These are phyloP conservation scores for Clonostachys chloroleuca DNA, from an alignment of 2,329 filamentous ascomycete species.

Conservation along the genomic window DNA sequence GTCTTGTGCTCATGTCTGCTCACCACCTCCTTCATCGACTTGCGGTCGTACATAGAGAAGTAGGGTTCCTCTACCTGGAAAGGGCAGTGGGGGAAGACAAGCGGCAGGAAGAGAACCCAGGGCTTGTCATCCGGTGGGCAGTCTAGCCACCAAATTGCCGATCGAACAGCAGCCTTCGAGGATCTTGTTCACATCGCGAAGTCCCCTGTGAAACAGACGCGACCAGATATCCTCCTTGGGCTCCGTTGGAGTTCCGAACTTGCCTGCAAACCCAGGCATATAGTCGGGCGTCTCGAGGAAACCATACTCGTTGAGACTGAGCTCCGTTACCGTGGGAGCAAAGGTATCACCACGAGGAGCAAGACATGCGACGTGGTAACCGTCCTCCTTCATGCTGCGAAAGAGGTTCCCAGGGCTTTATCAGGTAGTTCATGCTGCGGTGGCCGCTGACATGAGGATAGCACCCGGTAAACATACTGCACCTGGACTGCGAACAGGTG, in stretches of 20 bases:
- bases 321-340: slow-evolving; percentile 33
- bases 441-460: slow-evolving; percentile 41
- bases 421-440: slow-evolving; percentile 36
- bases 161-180: slow-evolving; percentile 33
- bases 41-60: slow-evolving; percentile 38
- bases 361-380: slow-evolving; percentile 41
- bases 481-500: slow-evolving; percentile 39
- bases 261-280: slow-evolving; percentile 18
- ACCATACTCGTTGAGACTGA: slow-evolving; percentile 37
- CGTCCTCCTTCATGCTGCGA: slow-evolving; percentile 31
- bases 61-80: slow-evolving; percentile 42
- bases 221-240: slow-evolving; percentile 28
- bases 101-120: slow-evolving; percentile 35
- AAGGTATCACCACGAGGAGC: slow-evolving; percentile 35
- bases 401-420: slow-evolving; percentile 44
- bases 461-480: slow-evolving; percentile 39
- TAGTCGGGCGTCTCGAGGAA: slow-evolving; percentile 32
- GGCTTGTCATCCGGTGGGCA: slow-evolving; percentile 31
- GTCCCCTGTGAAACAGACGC: slow-evolving; percentile 33
- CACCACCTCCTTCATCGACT: slow-evolving; percentile 10
- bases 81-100: slow-evolving; percentile 38
- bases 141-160: slow-evolving; percentile 35
- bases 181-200: slow-evolving; percentile 25
- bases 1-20: slow-evolving; percentile 17
- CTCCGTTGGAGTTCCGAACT: slow-evolving; percentile 2